Evolutionary conservation across 495 filamentous ascomycete species (phyloP), one percentile per base, ranked within the genome.

Genomic region (Trichoderma reesei): DNA sequence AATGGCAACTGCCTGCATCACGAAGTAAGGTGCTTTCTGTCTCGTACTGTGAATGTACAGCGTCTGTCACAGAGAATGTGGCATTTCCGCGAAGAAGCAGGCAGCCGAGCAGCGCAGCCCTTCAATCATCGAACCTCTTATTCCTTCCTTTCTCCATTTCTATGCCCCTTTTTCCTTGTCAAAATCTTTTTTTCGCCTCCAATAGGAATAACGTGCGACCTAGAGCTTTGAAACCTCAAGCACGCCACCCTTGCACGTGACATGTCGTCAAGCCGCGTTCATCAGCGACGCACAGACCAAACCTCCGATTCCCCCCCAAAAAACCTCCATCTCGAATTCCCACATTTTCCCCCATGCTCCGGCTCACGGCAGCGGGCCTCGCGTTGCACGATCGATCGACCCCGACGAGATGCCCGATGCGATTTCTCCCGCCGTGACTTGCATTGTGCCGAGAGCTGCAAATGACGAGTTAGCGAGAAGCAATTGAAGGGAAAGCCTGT

Each of bases 201-300:
- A 46, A 46, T 46, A 46, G 16, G 3, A 46, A 39, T 39, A 5
- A 39, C 37, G 37, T 39, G 37, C 37, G 10, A 39, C 37, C 37
- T 39, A 41, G 13, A n/a, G 37, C 11, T 56, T 56, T 5, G 51
- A 14, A 34, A 33, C 48, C 20, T n/a, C 48, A 33, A 56, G 48
- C 48, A 56, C 51, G 51, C 51, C 51, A 56, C 51, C 5, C n/a
- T 5, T 9, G 51, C 51, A 56, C 51, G 51, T 56, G 51, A 56
- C 10, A 56, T 56, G 5, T 56, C 51, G 51, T 33, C 51, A 56
- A 9, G 51, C 51, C 26, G 18, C 20, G 8, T 6, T 3, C 26
- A 56, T 3, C 26, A 9, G 51, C 20, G 9, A 14, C 20, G 20
- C 51, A 56, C 51, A n/a, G 8, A 33, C 31, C 20, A 56, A 31